phyloP scores from a whole-genome alignment of 2,329 filamentous ascomycete species.

The Claviceps quebecensis region DNA sequence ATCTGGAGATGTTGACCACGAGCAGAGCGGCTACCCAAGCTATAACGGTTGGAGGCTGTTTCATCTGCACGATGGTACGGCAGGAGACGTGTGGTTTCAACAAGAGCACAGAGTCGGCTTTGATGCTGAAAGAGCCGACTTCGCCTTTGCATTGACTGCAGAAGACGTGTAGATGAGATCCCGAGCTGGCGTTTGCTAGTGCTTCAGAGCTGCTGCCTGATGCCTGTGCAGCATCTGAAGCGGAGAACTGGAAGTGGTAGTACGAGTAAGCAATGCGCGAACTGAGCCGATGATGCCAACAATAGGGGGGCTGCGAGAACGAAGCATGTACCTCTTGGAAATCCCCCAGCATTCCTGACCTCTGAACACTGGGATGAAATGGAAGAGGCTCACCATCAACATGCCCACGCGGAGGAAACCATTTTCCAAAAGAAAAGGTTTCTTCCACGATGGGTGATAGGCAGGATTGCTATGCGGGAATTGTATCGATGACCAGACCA shows the following conservation, averaged over 20 bases:
- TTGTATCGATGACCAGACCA: slow-evolving; percentile 56
- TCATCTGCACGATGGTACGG: slow-evolving; percentile 15
- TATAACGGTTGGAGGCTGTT: slow-evolving; percentile 23
- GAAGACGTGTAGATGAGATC: slow-evolving; percentile 24
- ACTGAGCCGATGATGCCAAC: neutral
- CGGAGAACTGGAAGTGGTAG: slow-evolving; percentile 22
- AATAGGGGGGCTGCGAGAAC: neutral
- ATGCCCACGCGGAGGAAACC: slow-evolving; percentile 23
- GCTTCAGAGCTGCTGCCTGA: slow-evolving; percentile 17
- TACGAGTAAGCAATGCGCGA: slow-evolving; percentile 11
- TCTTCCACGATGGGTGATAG: slow-evolving; percentile 13
- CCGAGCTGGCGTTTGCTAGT: slow-evolving; percentile 10
- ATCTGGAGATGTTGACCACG: slow-evolving; percentile 38
- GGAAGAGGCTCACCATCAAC: slow-evolving; percentile 19
- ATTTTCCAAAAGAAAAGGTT: slow-evolving; percentile 25
- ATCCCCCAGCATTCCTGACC: slow-evolving; percentile 34
- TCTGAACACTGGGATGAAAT: slow-evolving; percentile 36
- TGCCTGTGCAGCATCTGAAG: slow-evolving; percentile 16
- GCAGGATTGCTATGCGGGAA: slow-evolving; percentile 42
- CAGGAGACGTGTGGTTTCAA: slow-evolving; percentile 45
- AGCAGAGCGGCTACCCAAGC: slow-evolving; percentile 41
- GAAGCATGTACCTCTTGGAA: slow-evolving; percentile 31
- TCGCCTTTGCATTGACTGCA: slow-evolving; percentile 32
- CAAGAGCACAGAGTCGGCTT: slow-evolving; percentile 31
- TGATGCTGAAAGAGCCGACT: slow-evolving; percentile 33